phyloP scores from a whole-genome alignment of 1,139 yeast genomes.

The Pneumocystis oryctolagi region DNA sequence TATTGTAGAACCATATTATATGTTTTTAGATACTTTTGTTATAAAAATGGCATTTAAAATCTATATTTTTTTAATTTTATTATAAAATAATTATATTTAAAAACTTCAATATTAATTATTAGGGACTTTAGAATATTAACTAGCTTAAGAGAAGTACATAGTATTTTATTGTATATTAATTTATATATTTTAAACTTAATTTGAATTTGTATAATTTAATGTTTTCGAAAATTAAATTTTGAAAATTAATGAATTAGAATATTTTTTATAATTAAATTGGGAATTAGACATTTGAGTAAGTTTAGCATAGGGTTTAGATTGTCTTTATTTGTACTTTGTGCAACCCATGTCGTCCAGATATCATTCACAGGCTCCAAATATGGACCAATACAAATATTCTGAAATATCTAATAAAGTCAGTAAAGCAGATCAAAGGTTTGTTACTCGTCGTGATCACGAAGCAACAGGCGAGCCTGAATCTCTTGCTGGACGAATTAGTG shows the following conservation, averaged over 20 bases:
- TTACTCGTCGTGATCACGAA: conserved; percentile 34
- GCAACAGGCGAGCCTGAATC: conserved; percentile 52
- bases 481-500: conserved; percentile 47
- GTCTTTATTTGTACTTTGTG: neutral
- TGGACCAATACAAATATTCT: conserved; percentile 11
- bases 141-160: too few relatives aligned
- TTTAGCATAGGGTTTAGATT: neutral
- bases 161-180: neutral
- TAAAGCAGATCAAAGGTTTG: conserved; percentile 38
- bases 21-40: neutral
- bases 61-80: neutral
- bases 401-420: conserved; percentile 69
- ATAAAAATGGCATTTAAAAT: neutral
- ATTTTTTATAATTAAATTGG: neutral
- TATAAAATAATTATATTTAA: neutral
- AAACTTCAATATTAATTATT: too few relatives aligned
- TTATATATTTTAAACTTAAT: neutral
- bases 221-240: neutral
- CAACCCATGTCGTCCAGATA: neutral
- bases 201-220: too few relatives aligned
- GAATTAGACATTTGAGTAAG: neutral
- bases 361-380: neutral
- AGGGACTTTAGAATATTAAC: too few relatives aligned
- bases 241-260: neutral
- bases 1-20: neutral